Conservation (phyloP, 1,284 basidiomycete genomes). For the Malassezia cuniculi region DNA sequence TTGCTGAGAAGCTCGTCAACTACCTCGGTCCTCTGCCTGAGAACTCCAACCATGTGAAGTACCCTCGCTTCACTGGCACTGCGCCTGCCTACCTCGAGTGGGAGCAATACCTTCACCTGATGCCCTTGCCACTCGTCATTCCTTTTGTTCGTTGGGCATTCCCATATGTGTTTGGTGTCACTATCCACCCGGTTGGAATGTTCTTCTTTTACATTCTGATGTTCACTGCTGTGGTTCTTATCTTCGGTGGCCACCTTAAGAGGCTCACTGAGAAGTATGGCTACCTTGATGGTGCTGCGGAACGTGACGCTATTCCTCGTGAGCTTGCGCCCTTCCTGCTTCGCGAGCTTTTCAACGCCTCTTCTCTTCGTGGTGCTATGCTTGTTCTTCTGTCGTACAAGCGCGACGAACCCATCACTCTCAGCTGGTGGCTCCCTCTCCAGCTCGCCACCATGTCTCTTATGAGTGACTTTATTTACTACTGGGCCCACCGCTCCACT, state of each 20-base stretch:
- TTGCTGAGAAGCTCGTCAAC: too few species aligned
- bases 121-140: too few species aligned
- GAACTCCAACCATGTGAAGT: too few species aligned
- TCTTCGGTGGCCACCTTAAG: slow-evolving; percentile 13
- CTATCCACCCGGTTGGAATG: slow-evolving; percentile 20
- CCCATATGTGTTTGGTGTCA: too few species aligned
- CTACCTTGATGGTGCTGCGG: slow-evolving; percentile 22
- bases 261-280: slow-evolving; percentile 17
- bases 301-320: slow-evolving; percentile 27
- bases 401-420: slow-evolving; percentile 12
- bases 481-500: slow-evolving; percentile 34
- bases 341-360: slow-evolving; percentile 16
- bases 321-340: slow-evolving; percentile 15
- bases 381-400: slow-evolving; percentile 26
- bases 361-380: slow-evolving; percentile 22
- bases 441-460: slow-evolving; percentile 22
- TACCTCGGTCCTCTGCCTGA: too few species aligned
- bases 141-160: too few species aligned
- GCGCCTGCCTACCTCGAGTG: too few species aligned
- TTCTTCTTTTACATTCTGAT: slow-evolving; percentile 17
- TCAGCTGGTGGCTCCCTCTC: slow-evolving; percentile 23
- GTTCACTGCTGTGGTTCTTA: slow-evolving; percentile 16
- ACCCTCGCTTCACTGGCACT: too few species aligned
- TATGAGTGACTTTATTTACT: slow-evolving; percentile 30
- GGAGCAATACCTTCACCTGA: too few species aligned